Evolutionary conservation across 202 grass and related monocot genomes (phyloP).

Genomic region (Hordeum pubiflorum): DNA sequence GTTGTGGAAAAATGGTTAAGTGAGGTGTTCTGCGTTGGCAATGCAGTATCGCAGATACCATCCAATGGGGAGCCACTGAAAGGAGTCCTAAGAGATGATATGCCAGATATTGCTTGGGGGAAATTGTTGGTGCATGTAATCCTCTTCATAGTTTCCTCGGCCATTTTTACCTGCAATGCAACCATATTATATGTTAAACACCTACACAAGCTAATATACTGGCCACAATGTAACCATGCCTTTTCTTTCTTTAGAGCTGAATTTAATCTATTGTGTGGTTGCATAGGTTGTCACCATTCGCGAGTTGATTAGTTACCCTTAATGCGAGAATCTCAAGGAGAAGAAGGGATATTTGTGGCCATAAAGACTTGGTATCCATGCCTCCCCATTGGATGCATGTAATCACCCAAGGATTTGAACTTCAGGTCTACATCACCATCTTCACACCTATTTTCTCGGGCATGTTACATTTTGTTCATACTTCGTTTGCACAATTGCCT

Average conservation of each 20-base stretch:
- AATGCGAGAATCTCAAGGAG: neutral
- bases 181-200: neutral
- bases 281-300: neutral
- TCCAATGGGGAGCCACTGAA: constrained; percentile 21
- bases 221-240: neutral
- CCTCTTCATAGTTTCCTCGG: constrained; percentile 55
- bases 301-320: neutral
- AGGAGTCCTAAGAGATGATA: constrained; percentile 23
- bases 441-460: neutral
- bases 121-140: constrained; percentile 16
- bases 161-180: constrained; percentile 70
- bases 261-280: neutral
- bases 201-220: neutral
- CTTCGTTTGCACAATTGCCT: neutral
- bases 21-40: constrained; percentile 29
- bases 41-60: neutral
- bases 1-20: neutral
- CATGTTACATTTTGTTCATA: neutral
- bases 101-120: neutral
- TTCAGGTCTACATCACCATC: neutral
- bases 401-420: neutral
- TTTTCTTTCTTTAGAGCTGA: neutral
- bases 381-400: neutral
- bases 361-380: neutral
- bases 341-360: neutral